Conservation (phyloP, 139 green algal species). For the Deuterostichococcus epilithicus region DNA sequence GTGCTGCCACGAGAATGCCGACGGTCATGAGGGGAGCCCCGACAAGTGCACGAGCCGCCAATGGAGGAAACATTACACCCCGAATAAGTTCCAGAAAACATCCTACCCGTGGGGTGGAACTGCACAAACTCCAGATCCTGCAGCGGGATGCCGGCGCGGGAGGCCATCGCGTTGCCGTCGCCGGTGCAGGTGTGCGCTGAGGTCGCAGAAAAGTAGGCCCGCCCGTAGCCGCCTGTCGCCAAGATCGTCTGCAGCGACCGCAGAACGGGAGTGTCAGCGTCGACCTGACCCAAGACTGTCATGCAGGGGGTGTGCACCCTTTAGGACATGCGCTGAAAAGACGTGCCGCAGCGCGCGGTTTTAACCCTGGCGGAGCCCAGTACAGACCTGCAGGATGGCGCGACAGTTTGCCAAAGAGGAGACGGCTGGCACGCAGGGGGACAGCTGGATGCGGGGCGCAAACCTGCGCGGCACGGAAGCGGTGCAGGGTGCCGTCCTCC, state of each 20-base stretch:
- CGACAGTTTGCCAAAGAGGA: no score
- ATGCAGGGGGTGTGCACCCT: neutral
- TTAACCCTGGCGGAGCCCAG: no score
- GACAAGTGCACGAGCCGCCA: no score
- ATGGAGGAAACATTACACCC: no score
- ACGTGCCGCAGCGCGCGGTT: no score
- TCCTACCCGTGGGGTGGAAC: constrained; percentile 91
- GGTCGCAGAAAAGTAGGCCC: constrained; percentile 96
- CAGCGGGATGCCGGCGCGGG: constrained; percentile 88
- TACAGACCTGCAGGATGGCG: no score
- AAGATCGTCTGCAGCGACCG: constrained; percentile 85
- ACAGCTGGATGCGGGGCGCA: neutral
- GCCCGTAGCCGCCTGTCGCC: constrained; percentile 95
- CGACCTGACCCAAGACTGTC: neutral
- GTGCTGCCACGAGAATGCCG: no score
- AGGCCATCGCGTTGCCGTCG: constrained; percentile 93
- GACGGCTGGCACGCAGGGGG: no score
- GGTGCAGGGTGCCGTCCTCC: constrained; percentile 97
- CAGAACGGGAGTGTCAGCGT: constrained; percentile 4
- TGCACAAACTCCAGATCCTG: constrained; percentile 94
- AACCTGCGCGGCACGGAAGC: constrained; percentile 61
- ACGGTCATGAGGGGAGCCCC: no score
- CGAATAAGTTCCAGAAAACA: no score
- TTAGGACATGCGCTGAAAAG: no score
- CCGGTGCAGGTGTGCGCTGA: constrained; percentile 98